Percentiles rank a stretch among this genome's conserved stretches.
Evolutionary conservation across 352 stramenopile genomes (phyloP).

Genomic region (Pythium volutum): DNA sequence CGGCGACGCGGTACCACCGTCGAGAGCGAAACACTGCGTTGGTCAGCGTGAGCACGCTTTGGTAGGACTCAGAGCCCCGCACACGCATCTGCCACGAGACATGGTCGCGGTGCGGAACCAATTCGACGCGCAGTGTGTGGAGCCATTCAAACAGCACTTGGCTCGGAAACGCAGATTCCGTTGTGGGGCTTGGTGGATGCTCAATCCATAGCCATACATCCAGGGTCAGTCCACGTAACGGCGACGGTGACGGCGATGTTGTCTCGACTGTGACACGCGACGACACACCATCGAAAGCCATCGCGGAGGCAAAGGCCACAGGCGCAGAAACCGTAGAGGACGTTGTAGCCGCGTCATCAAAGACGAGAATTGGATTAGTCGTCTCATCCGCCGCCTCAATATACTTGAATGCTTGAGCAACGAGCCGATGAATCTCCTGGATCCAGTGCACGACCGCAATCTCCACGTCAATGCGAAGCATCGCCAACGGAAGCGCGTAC

Average conservation of each 20-base stretch:
- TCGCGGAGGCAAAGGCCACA: conserved; percentile 11
- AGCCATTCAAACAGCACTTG: conserved; percentile 17
- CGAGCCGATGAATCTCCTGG: neutral
- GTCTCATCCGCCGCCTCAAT: neutral
- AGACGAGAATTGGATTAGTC: neutral
- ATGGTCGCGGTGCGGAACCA: neutral
- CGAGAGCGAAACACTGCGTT: neutral
- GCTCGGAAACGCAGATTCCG: neutral
- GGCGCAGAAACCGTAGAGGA: conserved; percentile 18
- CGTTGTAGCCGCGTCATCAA: neutral
- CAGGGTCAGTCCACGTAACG: conserved; percentile 28
- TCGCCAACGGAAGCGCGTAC: conserved; percentile 29
- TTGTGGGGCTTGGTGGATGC: neutral
- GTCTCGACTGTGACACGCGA: conserved; percentile 14
- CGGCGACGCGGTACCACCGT: conserved; percentile 4
- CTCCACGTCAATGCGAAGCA: conserved; percentile 24
- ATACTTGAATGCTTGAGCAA: neutral
- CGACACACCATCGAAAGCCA: conserved; percentile 5
- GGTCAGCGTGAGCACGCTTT: conserved; percentile 18
- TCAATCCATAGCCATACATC: conserved; percentile 41
- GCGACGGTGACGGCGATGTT: conserved; percentile 28
- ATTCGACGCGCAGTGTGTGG: conserved; percentile 4
- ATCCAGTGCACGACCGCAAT: neutral
- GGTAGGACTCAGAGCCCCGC: neutral
- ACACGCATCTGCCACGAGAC: conserved; percentile 11